Evolutionary conservation across 225 moss, liverwort and hornwort species (phyloP).

Genomic region (Antitrichia curtipendula): DNA sequence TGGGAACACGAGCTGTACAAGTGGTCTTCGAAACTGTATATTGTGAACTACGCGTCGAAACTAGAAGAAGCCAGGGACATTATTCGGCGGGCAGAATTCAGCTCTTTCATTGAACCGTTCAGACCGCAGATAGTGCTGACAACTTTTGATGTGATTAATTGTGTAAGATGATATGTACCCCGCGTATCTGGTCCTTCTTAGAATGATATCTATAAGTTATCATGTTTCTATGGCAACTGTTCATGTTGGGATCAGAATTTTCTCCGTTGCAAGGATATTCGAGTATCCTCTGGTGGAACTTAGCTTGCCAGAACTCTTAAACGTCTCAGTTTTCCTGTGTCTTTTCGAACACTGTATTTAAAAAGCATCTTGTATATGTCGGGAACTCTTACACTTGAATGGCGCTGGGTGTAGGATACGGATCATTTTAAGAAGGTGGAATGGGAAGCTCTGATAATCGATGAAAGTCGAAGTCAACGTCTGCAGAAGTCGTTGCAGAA

Average conservation of each 20-base stretch:
- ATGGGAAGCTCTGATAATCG: slow-evolving; percentile 75
- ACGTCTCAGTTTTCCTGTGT: neutral
- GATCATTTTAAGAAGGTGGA: slow-evolving; percentile 47
- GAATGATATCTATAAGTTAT: neutral
- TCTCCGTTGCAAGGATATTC: neutral
- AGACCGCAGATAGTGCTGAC: slow-evolving; percentile 78
- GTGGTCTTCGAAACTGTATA: slow-evolving; percentile 56
- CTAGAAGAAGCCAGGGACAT: slow-evolving; percentile 52
- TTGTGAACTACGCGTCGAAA: slow-evolving; percentile 62
- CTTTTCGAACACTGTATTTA: neutral
- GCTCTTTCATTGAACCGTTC: slow-evolving; percentile 22
- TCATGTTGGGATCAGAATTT: neutral
- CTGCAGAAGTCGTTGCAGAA: slow-evolving; percentile 52
- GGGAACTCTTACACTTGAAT: neutral
- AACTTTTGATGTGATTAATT: slow-evolving; percentile 62
- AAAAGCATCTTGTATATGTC: neutral
- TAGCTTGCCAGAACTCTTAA: neutral
- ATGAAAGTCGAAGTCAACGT: slow-evolving; percentile 66
- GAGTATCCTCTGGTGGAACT: neutral
- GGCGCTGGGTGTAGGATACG: slow-evolving; percentile 42
- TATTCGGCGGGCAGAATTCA: slow-evolving; percentile 61
- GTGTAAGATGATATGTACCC: slow-evolving; percentile 32
- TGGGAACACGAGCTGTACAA: slow-evolving; percentile 74
- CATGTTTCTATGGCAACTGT: neutral
- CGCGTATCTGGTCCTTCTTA: neutral